These are phyloP conservation scores for Penicillium sp. DNA, from an alignment of 2,329 filamentous ascomycete species.

Conservation along the genomic window DNA sequence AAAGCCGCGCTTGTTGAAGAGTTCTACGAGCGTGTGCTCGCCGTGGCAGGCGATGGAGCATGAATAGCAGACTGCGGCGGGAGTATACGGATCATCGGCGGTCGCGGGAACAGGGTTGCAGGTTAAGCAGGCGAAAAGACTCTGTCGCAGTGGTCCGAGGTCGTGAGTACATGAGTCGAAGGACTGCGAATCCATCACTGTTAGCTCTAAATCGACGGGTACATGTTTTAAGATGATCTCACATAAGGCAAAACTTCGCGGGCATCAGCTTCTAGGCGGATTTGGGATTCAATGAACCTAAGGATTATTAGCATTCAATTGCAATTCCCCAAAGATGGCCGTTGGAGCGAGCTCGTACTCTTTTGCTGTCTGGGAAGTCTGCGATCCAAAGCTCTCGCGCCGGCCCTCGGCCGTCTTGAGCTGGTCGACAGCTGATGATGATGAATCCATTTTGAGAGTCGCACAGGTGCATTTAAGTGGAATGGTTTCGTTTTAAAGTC, in stretches of 20 bases:
- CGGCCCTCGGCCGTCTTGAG: conserved; percentile 25
- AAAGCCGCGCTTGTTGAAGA: conserved; percentile 95
- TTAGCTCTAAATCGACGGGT: conserved; percentile 16
- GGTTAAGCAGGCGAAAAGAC: conserved; percentile 88
- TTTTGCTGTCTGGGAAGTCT: conserved; percentile 72
- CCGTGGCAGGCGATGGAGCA: conserved; percentile 97
- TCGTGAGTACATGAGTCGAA: conserved; percentile 91
- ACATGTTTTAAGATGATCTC: conserved; percentile 34
- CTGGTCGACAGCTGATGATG: conserved; percentile 12
- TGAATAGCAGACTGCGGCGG: conserved; percentile 91
- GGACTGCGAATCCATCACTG: conserved; percentile 60
- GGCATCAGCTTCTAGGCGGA: conserved; percentile 90
- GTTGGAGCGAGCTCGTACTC: conserved; percentile 55
- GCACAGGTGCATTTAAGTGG: too few species aligned
- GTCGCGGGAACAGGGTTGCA: conserved; percentile 80
- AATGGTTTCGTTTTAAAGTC: not conserved
- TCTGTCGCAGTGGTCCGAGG: conserved; percentile 86
- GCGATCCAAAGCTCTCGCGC: conserved; percentile 51
- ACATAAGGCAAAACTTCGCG: conserved; percentile 94
- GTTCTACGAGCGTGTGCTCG: conserved; percentile 90
- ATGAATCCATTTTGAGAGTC: conserved; percentile 28
- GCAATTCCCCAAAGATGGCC: not conserved
- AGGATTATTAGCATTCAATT: conserved; percentile 2
- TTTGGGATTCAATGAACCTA: conserved; percentile 86
- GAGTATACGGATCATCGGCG: conserved; percentile 64